Evolutionary conservation across 2,329 filamentous ascomycete genomes (phyloP), one percentile per base, ranked within the genome.

Genomic region (Fusarium sp.): DNA sequence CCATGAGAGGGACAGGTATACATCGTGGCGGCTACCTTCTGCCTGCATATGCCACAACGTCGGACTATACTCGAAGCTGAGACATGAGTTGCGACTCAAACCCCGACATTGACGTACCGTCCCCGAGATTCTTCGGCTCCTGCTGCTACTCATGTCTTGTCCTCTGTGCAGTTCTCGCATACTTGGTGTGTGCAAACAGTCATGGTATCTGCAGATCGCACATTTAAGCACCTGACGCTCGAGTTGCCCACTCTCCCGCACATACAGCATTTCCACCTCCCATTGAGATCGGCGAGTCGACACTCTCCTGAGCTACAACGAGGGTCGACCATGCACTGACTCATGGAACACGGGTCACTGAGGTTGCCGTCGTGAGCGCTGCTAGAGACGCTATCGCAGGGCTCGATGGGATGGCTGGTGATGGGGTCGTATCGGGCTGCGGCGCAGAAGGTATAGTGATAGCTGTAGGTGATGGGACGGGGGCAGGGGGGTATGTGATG

Each of bases 201-300:
- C 84, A 66, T 87, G 82, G 12, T 84, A 83, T 64, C 82, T 15
- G 79, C 80, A 56, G 78, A 79, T 80, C 83, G 82, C 56, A 78
- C 81, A 64, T 85, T 82, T 34, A 80, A 76, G 69, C 85, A 87
- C 78, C 79, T 83, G 24, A 79, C 77, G 49, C 81, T 81, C 7
- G 78, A 76, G 62, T 87, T 87, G 8, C 79, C 82, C 9, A 83
- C 83, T 8, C 83, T 79, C 6, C 76, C 74, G 69, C 86, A 88
- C 61, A 77, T 79, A 73, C 86, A 88, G 71, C 86, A 88, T 16
- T 77, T 72, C 85, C 86, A 87, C 10, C 79, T 69, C 2, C 84
- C 82, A 30, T 81, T 79, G 9, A 87, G 82, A 51, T 86, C 83
- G 55, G 82, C 78, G 3, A 87, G 80, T 12, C 84, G 81, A 69